Percentiles rank a stretch among this genome's conserved stretches.
phyloP scores from a whole-genome alignment of 306 rosid species.

The Fragaria nilgerrensis region DNA sequence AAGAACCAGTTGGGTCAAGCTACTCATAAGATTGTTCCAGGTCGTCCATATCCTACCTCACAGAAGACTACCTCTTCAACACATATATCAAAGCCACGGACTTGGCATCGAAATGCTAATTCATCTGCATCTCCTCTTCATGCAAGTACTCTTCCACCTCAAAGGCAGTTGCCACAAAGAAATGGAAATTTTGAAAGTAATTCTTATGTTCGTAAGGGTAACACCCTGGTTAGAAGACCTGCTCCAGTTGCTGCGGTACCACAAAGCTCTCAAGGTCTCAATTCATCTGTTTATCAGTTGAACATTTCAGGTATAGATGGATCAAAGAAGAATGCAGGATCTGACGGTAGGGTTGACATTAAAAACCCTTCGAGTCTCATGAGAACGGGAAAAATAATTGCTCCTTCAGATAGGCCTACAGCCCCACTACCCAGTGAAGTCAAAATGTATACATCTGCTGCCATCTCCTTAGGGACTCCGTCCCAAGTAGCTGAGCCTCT shows the following conservation, averaged over 20 bases:
- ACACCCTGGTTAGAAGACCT: slow-evolving; percentile 78
- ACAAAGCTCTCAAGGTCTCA: slow-evolving; percentile 34
- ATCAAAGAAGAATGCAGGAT: slow-evolving; percentile 34
- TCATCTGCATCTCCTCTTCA: slow-evolving; percentile 33
- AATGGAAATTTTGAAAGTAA: slow-evolving; percentile 51
- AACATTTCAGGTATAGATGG: slow-evolving; percentile 45
- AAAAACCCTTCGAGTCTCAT: slow-evolving; percentile 29
- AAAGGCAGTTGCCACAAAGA: slow-evolving; percentile 42
- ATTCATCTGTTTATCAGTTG: slow-evolving; percentile 34
- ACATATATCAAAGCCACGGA: slow-evolving; percentile 49
- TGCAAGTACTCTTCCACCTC: slow-evolving; percentile 44
- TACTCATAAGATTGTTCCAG: slow-evolving; percentile 31
- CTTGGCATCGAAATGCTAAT: slow-evolving; percentile 62
- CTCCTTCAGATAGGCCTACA: slow-evolving; percentile 43
- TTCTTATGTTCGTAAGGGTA: slow-evolving; percentile 92
- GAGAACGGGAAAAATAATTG: slow-evolving; percentile 34
- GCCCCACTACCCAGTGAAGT: slow-evolving; percentile 35
- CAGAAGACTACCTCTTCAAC: slow-evolving; percentile 48
- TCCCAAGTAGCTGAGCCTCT: slow-evolving; percentile 41
- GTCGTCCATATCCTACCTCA: slow-evolving; percentile 36
- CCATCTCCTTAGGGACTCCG: slow-evolving; percentile 34
- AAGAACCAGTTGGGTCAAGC: slow-evolving; percentile 44
- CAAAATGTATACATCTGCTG: slow-evolving; percentile 19
- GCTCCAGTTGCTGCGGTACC: slow-evolving; percentile 49
- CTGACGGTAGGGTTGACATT: slow-evolving; percentile 41